These are phyloP conservation scores for Aspergillus sclerotiicarbonarius DNA, from an alignment of 495 filamentous ascomycete genomes.

Conservation along the genomic window DNA sequence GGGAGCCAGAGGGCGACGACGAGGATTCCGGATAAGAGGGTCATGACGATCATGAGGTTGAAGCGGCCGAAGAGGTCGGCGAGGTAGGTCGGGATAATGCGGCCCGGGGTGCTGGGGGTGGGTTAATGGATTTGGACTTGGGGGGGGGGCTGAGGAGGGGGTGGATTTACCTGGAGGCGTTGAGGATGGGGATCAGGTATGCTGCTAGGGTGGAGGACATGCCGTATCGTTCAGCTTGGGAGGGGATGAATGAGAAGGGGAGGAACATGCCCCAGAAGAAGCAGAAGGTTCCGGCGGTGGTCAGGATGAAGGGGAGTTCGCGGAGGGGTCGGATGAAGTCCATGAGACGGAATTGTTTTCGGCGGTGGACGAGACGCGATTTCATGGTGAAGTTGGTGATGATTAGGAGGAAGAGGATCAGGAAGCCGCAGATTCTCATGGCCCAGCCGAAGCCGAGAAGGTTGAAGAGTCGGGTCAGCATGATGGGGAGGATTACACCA, in stretches of 20 bases:
- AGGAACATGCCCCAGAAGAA: slow-evolving; percentile 35
- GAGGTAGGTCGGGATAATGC: slow-evolving; percentile 67
- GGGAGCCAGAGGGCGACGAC: slow-evolving; percentile 71
- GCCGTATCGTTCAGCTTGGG: slow-evolving; percentile 23
- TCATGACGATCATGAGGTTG: slow-evolving; percentile 68
- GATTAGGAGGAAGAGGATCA: slow-evolving; percentile 31
- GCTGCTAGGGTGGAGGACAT: slow-evolving; percentile 24
- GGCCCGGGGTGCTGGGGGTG: slow-evolving; percentile 58
- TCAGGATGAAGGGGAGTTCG: slow-evolving; percentile 53
- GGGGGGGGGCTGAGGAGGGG: background rate
- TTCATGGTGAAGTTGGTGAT: slow-evolving; percentile 35
- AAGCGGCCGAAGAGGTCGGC: slow-evolving; percentile 72
- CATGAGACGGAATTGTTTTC: slow-evolving; percentile 16
- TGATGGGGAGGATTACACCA: slow-evolving; percentile 49
- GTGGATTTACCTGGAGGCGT: slow-evolving; percentile 26
- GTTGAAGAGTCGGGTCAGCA: slow-evolving; percentile 35
- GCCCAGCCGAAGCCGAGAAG: slow-evolving; percentile 43
- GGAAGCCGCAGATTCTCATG: slow-evolving; percentile 38
- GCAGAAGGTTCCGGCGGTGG: slow-evolving; percentile 36
- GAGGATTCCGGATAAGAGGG: slow-evolving; percentile 57
- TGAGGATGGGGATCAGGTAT: slow-evolving; percentile 34
- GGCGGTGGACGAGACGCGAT: slow-evolving; percentile 25
- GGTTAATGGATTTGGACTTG: slow-evolving; percentile 1
- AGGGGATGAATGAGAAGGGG: slow-evolving; percentile 32
- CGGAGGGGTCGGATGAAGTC: slow-evolving; percentile 48